These are phyloP conservation scores for Aspergillus novofumigatus DNA, from an alignment of 2,329 filamentous ascomycete genomes.

Conservation along the genomic window DNA sequence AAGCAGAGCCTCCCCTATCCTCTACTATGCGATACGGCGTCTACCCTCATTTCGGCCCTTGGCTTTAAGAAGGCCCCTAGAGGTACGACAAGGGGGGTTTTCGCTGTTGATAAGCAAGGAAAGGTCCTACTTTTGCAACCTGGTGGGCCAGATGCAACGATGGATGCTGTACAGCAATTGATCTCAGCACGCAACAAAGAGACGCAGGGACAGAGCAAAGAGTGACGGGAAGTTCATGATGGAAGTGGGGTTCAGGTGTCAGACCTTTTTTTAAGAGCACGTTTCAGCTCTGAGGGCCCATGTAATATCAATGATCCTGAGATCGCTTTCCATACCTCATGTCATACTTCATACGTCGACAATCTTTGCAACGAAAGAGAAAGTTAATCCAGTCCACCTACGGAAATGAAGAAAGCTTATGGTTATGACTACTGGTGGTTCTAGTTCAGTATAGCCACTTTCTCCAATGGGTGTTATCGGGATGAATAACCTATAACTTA, in stretches of 20 bases:
- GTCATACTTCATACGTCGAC: too few relatives aligned
- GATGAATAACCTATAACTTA: too few relatives aligned
- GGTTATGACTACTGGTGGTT: too few relatives aligned
- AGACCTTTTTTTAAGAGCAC: not conserved
- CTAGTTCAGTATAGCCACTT: too few relatives aligned
- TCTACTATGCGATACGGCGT: slow-evolving; percentile 76
- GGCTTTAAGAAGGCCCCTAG: slow-evolving; percentile 83
- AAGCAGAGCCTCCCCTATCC: slow-evolving; percentile 88
- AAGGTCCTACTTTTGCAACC: slow-evolving; percentile 72
- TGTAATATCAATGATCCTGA: not conserved
- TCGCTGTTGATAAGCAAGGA: slow-evolving; percentile 76
- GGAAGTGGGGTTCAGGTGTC: not conserved
- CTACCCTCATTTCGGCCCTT: slow-evolving; percentile 74
- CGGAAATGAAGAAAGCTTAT: not conserved
- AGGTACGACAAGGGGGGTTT: slow-evolving; percentile 80
- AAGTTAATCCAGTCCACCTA: not conserved
- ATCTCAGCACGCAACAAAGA: slow-evolving; percentile 46
- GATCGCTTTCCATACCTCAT: not conserved
- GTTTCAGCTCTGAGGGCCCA: not conserved
- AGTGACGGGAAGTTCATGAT: not conserved
- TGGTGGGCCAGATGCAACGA: slow-evolving; percentile 73
- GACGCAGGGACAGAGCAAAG: not conserved
- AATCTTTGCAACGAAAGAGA: not conserved
- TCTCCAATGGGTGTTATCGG: too few relatives aligned
- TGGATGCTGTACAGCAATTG: slow-evolving; percentile 70